Evolutionary conservation across 2,329 filamentous ascomycete genomes (phyloP).

Genomic region (Cyphellophora attinorum): DNA sequence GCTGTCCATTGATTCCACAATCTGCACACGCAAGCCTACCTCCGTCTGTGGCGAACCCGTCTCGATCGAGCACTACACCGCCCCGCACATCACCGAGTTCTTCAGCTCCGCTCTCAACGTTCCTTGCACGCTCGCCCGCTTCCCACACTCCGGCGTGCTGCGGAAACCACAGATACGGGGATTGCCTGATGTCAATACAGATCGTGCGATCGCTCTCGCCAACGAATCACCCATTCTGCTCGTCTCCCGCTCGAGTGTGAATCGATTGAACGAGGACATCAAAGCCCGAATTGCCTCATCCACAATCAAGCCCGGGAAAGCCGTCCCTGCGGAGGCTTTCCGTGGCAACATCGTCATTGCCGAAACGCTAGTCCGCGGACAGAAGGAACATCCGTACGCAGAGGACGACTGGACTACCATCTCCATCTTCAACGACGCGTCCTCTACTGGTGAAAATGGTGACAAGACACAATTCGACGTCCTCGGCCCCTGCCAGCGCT

Average conservation of each 20-base stretch:
- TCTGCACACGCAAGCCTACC: slow-evolving; percentile 40
- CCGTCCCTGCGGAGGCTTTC: slow-evolving; percentile 65
- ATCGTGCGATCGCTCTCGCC: slow-evolving; percentile 58
- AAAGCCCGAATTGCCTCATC: slow-evolving; percentile 33
- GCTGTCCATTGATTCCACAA: too few relatives aligned
- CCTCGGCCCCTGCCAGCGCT: slow-evolving; percentile 75
- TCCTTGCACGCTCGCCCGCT: slow-evolving; percentile 74
- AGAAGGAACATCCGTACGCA: slow-evolving; percentile 52
- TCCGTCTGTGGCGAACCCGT: slow-evolving; percentile 79
- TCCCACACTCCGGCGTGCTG: slow-evolving; percentile 43
- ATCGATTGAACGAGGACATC: slow-evolving; percentile 67
- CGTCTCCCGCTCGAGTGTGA: slow-evolving; percentile 70
- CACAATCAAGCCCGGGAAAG: too few relatives aligned
- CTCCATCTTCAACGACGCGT: slow-evolving; percentile 44
- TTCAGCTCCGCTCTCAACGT: slow-evolving; percentile 68
- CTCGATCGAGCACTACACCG: slow-evolving; percentile 59
- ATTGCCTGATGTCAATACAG: slow-evolving; percentile 43
- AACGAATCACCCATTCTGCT: slow-evolving; percentile 92
- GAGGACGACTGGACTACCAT: slow-evolving; percentile 72
- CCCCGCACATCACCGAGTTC: slow-evolving; percentile 58
- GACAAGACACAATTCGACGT: slow-evolving; percentile 37
- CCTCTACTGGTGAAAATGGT: too few relatives aligned
- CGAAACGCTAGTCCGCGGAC: slow-evolving; percentile 28
- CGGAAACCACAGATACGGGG: slow-evolving; percentile 23
- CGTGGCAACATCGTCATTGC: slow-evolving; percentile 78